Percentiles rank a stretch among this genome's conserved stretches.
Conservation (phyloP, 2,329 filamentous ascomycete genomes). For the Fusarium decemcellulare region DNA sequence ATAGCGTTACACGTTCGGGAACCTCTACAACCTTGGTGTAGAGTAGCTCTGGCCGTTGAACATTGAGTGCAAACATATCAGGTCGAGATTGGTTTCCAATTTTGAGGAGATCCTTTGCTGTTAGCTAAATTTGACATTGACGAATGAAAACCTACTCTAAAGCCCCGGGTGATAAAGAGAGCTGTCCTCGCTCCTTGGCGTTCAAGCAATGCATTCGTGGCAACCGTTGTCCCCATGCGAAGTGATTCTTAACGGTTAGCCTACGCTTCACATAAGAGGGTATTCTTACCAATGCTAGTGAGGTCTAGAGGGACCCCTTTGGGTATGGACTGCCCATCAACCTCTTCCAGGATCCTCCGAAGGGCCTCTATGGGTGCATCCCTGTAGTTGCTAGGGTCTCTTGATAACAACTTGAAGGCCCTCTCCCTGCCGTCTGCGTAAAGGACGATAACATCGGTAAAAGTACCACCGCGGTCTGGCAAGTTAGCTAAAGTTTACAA, state of each 20-base stretch:
- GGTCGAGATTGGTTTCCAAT: conserved; percentile 82
- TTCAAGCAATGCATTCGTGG: conserved; percentile 80
- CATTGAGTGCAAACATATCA: conserved; percentile 79
- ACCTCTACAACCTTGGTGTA: conserved; percentile 79
- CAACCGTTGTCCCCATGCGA: conserved; percentile 82
- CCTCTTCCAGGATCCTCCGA: conserved; percentile 73
- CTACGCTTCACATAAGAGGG: not conserved
- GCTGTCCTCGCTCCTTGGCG: conserved; percentile 79
- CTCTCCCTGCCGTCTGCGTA: conserved; percentile 77
- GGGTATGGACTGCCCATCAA: conserved; percentile 68
- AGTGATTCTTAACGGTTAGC: conserved; percentile 70
- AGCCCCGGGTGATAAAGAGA: conserved; percentile 76
- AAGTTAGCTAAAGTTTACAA: not conserved
- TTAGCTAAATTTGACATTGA: not conserved
- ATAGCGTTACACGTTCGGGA: conserved; percentile 78
- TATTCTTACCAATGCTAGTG: not conserved
- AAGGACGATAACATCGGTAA: conserved; percentile 78
- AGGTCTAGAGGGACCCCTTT: conserved; percentile 43
- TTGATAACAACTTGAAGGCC: conserved; percentile 80
- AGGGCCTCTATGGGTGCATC: conserved; percentile 81
- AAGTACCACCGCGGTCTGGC: conserved; percentile 75
- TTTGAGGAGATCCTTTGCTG: conserved; percentile 68
- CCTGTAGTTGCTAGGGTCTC: conserved; percentile 78
- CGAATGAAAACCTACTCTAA: conserved; percentile 57
- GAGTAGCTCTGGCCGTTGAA: conserved; percentile 75